These are phyloP conservation scores for Pseudocohnilembus persalinus DNA, from an alignment of 169 alveolate genomes.

Conservation along the genomic window DNA sequence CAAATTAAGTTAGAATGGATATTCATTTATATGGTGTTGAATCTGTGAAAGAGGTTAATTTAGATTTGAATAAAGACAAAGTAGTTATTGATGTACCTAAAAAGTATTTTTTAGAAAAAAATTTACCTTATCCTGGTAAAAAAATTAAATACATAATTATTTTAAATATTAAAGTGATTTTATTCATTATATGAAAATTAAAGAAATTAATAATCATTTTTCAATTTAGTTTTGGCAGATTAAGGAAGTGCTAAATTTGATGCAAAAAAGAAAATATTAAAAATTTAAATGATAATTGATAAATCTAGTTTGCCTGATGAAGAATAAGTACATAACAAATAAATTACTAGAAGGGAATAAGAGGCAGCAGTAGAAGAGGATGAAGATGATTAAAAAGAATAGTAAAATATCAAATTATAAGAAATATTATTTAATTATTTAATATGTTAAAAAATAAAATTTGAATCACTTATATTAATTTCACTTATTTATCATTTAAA, in stretches of 20 bases:
- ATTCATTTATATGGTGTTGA: conserved; percentile 50
- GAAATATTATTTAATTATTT: too few relatives aligned
- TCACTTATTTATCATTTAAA: too few relatives aligned
- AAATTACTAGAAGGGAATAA: not conserved
- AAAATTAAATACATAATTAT: too few relatives aligned
- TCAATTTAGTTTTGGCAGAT: conserved; percentile 24
- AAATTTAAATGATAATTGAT: conserved; percentile 47
- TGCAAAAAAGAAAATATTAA: conserved; percentile 41
- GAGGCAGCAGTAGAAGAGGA: conserved; percentile 7
- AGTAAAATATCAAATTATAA: not conserved
- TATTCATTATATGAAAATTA: not conserved
- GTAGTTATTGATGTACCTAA: conserved; percentile 59
- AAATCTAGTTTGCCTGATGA: conserved; percentile 15
- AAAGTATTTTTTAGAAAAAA: conserved; percentile 55
- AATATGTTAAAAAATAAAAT: not conserved
- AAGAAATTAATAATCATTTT: not conserved
- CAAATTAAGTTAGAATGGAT: conserved; percentile 50
- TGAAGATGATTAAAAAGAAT: conserved; percentile 6
- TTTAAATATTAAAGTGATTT: too few relatives aligned
- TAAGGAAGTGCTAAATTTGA: conserved; percentile 69
- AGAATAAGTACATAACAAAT: conserved; percentile 22
- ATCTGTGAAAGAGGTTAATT: conserved; percentile 47
- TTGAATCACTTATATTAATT: too few relatives aligned
- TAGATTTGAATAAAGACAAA: conserved; percentile 53
- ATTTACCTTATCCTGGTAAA: conserved; percentile 47